These are phyloP conservation scores for Ostreobium quekettii DNA, from an alignment of 139 green algal genomes.

Conservation along the genomic window DNA sequence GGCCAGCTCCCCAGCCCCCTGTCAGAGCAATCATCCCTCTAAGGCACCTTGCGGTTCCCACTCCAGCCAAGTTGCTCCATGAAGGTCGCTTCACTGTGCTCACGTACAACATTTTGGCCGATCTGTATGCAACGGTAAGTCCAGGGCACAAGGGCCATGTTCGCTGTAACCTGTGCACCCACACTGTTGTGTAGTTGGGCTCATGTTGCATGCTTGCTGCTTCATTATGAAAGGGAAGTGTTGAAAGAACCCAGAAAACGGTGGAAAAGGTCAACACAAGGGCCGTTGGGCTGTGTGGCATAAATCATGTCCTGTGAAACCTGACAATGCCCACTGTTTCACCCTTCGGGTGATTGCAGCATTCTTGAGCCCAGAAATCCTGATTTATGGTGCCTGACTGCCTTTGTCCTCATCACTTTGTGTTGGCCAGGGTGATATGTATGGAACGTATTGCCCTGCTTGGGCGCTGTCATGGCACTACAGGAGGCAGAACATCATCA, in stretches of 20 bases:
- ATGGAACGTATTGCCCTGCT: conserved; percentile 61
- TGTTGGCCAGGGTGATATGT: conserved; percentile 70
- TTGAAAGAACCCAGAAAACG: no score
- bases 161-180: no score
- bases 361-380: no score
- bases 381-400: conserved; percentile 5
- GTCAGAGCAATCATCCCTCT: conserved; percentile 63
- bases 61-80: conserved; percentile 22
- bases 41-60: conserved; percentile 17
- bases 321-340: not conserved
- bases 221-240: no score
- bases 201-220: no score
- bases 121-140: conserved; percentile 89
- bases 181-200: no score
- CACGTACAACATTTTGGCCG: conserved; percentile 94
- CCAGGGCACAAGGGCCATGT: no score
- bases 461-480: conserved; percentile 92
- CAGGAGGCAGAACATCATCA: conserved; percentile 83
- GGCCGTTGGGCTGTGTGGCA: no score
- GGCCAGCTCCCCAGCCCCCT: conserved; percentile 60
- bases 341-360: not conserved
- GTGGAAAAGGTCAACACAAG: no score
- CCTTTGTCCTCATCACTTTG: conserved; percentile 1
- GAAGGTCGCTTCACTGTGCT: conserved; percentile 81
- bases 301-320: conserved; percentile 12